Conservation (phyloP, 768 basidiomycete genomes). For the Termitomyces sp. region DNA sequence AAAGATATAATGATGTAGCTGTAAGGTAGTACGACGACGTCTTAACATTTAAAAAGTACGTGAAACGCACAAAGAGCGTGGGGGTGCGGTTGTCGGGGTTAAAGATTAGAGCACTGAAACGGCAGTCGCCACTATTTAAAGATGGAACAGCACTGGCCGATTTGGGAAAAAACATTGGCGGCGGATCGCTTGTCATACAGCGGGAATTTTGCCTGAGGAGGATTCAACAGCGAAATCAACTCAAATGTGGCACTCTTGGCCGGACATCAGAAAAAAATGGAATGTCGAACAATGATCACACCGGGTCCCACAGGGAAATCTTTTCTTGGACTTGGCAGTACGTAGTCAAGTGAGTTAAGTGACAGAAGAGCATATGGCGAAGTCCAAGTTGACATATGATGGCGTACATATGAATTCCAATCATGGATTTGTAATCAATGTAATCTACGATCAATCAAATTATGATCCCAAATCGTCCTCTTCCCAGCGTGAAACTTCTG, state of each 20-base stretch:
- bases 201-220: slow-evolving; percentile 5
- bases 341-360: neutral
- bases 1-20: too few species aligned
- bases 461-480: neutral
- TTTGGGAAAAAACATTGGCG: neutral
- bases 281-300: neutral
- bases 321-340: neutral
- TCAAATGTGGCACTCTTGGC: neutral
- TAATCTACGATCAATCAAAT: neutral
- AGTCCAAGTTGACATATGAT: neutral
- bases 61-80: too few species aligned
- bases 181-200: neutral
- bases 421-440: neutral
- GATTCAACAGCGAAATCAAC: neutral
- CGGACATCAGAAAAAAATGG: neutral
- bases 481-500: neutral
- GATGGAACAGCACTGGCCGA: neutral
- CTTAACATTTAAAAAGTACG: too few species aligned
- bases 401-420: neutral
- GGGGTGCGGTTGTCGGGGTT: too few species aligned
- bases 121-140: neutral
- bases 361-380: neutral
- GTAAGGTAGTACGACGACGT: too few species aligned
- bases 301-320: neutral
- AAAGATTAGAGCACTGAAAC: neutral